Conservation (phyloP, 2,329 filamentous ascomycete species). For the Colletotrichum sp. region DNA sequence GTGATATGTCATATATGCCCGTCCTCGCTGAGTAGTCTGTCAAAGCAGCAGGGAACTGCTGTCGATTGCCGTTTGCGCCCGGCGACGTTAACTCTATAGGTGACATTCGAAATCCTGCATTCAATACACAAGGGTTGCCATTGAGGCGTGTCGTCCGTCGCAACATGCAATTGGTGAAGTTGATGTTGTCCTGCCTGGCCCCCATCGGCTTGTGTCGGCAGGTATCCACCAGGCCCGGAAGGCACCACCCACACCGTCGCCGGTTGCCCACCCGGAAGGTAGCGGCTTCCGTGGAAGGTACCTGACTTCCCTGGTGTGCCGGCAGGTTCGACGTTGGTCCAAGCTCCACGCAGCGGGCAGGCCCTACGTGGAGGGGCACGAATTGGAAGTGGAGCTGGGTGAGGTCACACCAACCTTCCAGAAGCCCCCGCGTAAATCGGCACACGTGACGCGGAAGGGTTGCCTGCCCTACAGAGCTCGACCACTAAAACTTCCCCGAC, state of each 20-base stretch:
- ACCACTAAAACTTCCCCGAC: conserved; percentile 19
- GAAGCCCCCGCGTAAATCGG: neutral
- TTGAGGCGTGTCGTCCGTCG: neutral
- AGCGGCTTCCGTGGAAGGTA: neutral
- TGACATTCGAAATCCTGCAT: neutral
- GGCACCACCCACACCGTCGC: neutral
- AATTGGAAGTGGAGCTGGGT: neutral
- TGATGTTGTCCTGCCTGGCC: too few species aligned
- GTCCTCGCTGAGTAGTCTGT: neutral
- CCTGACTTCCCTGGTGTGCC: neutral
- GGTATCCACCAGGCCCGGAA: neutral
- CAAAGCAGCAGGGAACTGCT: neutral
- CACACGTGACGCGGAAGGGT: conserved; percentile 19
- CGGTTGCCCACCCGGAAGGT: neutral
- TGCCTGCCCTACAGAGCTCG: conserved; percentile 19
- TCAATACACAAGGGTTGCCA: neutral
- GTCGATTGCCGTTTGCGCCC: neutral
- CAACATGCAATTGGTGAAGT: too few species aligned
- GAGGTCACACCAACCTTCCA: neutral
- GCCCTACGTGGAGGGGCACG: neutral
- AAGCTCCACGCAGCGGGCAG: neutral
- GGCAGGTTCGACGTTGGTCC: neutral
- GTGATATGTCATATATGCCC: neutral
- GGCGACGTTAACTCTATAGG: neutral
- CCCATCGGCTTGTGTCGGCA: neutral